Evolutionary conservation across 805 yeast genomes (phyloP).

Genomic region (Cyberlindnera lachancei): DNA sequence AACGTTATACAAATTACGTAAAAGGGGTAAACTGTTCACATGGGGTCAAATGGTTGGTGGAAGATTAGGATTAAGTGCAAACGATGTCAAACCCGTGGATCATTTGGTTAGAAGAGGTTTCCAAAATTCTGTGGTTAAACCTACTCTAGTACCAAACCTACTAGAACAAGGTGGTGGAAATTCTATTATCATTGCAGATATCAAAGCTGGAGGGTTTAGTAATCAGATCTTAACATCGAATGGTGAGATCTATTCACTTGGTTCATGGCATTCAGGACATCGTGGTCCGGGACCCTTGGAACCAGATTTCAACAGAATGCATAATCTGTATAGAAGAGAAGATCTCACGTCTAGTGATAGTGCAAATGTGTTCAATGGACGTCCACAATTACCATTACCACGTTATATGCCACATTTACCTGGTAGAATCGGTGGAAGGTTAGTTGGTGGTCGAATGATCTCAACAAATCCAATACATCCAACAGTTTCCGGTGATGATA

Average conservation of each 20-base stretch:
- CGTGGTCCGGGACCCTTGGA: constrained; percentile 33
- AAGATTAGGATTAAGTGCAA: constrained; percentile 37
- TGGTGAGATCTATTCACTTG: constrained; percentile 53
- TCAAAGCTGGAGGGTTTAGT: constrained; percentile 59
- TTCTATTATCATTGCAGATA: constrained; percentile 31
- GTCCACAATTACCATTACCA: neutral
- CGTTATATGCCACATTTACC: neutral
- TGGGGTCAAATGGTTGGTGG: constrained; percentile 43
- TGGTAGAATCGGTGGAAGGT: constrained; percentile 1
- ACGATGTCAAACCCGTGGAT: constrained; percentile 19
- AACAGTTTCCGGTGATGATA: neutral
- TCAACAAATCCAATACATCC: neutral
- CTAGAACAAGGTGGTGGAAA: too few relatives aligned
- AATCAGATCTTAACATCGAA: constrained; percentile 48
- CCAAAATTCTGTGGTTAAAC: constrained; percentile 28
- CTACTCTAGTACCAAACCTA: constrained; percentile 31
- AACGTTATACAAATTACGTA: constrained; percentile 34
- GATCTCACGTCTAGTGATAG: neutral
- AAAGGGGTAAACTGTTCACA: constrained; percentile 34
- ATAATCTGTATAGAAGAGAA: too few relatives aligned
- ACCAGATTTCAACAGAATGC: constrained; percentile 25
- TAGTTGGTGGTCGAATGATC: constrained; percentile 2
- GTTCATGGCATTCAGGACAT: constrained; percentile 36
- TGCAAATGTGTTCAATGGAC: neutral
- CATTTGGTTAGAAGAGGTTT: constrained; percentile 17